Conservation (phyloP, 495 filamentous ascomycete genomes). For the Chaetomium fimeti region DNA sequence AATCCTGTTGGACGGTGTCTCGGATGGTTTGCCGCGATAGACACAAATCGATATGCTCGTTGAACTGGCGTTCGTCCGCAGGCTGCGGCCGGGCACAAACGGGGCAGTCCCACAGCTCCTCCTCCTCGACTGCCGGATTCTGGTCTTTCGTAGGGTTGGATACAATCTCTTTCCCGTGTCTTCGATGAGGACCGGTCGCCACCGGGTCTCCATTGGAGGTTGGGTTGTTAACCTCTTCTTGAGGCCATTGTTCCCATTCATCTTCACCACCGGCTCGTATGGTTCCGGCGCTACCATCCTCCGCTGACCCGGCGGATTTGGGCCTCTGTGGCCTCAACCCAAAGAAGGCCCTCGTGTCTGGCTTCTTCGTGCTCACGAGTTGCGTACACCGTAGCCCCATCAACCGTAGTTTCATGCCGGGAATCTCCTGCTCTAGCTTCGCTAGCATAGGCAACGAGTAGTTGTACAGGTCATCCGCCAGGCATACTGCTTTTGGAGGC, state of each 20-base stretch:
- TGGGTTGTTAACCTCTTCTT: slow-evolving; percentile 56
- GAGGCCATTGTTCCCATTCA: slow-evolving; percentile 68
- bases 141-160: slow-evolving; percentile 46
- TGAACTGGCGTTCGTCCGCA: slow-evolving; percentile 77
- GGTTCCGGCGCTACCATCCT: not conserved
- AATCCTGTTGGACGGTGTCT: slow-evolving; percentile 64
- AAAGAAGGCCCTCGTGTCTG: slow-evolving; percentile 73
- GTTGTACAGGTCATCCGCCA: slow-evolving; percentile 79
- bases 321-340: slow-evolving; percentile 49
- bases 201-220: not conserved
- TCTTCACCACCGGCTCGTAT: slow-evolving; percentile 32
- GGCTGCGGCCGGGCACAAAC: slow-evolving; percentile 73
- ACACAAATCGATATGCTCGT: slow-evolving; percentile 92
- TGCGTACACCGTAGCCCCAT: slow-evolving; percentile 89
- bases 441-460: slow-evolving; percentile 78
- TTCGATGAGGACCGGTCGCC: slow-evolving; percentile 25
- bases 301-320: slow-evolving; percentile 19
- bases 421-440: slow-evolving; percentile 84
- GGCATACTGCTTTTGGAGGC: slow-evolving; percentile 65
- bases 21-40: slow-evolving; percentile 82
- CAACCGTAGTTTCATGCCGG: slow-evolving; percentile 74
- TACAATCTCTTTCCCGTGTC: slow-evolving; percentile 53
- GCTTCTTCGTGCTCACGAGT: slow-evolving; percentile 78
- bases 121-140: slow-evolving; percentile 32
- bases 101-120: slow-evolving; percentile 78